phyloP scores from a whole-genome alignment of 1,139 yeast species.

The Geotrichum aggregatum region DNA sequence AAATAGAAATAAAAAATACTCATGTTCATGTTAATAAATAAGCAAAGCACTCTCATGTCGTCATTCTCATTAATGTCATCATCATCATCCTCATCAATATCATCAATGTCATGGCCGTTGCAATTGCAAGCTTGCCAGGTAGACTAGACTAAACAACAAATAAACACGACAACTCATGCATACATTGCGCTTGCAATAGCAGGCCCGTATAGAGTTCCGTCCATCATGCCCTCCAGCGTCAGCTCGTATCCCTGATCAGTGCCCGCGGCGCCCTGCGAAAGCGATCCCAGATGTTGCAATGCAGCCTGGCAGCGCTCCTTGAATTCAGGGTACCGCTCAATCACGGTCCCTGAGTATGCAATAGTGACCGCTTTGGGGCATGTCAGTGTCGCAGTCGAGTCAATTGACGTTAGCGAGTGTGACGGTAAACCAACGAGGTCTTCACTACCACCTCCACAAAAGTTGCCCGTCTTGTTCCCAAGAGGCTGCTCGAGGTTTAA shows the following conservation, averaged over 20 bases:
- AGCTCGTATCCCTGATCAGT: constrained; percentile 19
- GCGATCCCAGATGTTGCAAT: constrained; percentile 28
- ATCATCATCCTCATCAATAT: no score
- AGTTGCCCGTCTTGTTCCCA: neutral
- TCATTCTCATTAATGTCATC: no score
- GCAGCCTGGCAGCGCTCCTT: constrained; percentile 45
- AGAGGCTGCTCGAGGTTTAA: constrained; percentile 2
- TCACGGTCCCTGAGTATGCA: constrained; percentile 86
- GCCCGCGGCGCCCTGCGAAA: constrained; percentile 17
- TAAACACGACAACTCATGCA: neutral
- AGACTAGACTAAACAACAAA: no score
- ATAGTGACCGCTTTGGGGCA: constrained; percentile 39
- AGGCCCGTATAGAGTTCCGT: constrained; percentile 35
- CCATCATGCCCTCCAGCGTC: constrained; percentile 26
- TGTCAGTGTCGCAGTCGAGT: neutral
- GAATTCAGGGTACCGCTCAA: constrained; percentile 82
- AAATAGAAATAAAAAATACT: no score
- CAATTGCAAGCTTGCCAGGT: neutral
- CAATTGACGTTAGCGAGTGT: neutral
- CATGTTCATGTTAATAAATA: no score
- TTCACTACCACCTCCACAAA: neutral
- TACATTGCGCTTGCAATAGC: constrained; percentile 37
- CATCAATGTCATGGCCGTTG: neutral
- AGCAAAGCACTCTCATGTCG: no score
- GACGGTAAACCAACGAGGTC: neutral